Evolutionary conservation across 2,329 filamentous ascomycete species (phyloP), one percentile per base, ranked within the genome.

Genomic region (Epicoccum sorghinum): DNA sequence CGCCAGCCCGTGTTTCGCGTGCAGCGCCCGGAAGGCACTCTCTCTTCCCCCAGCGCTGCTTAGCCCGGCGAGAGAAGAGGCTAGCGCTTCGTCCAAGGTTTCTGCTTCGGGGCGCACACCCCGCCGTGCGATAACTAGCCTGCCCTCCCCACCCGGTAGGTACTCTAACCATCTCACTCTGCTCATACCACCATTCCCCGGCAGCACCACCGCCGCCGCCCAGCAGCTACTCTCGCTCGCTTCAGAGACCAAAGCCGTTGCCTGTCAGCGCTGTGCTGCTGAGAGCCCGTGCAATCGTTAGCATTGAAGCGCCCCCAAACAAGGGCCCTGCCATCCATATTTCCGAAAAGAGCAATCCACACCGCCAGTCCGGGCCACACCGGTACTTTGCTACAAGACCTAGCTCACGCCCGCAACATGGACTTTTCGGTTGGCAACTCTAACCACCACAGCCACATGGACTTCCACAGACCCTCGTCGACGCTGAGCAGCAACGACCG

Each of bases 341-440:
- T 71, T 41, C 72, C 72, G 33, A 70, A 74, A 67, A 57, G 54
- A 67, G 70, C 67, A 65, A 61, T 65, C 70, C 68, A 71, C 72
- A 74, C 72, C 71, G 72, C 72, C 67, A 70, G 67, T 74, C 67
- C 61, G 60, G 53, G 52, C 67, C 65, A 75, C 73, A 73, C 72
- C 69, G 72, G 67, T 73, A 72, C 69, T 73, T 72, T 64, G 57
- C 67, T 72, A 73, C 72, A 75, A 75, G 69, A 71, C 46, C 18
- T 18, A 18, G 4, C 46, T 46, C 43, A 24, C 52, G 61, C 57
- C 69, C 65, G 58, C 48, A 13, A 61, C 68, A 75, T 76, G 72
- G 69, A 70, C 64, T 73, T 71, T 60, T 60, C 66, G 3, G 18
- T 18, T 18, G 18, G 18, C 39, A 62, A 53, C 57, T 35, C 57